Evolutionary conservation across 148 eudicot species (phyloP), one percentile per base, ranked within the genome.

Genomic region (Silene uniflora): DNA sequence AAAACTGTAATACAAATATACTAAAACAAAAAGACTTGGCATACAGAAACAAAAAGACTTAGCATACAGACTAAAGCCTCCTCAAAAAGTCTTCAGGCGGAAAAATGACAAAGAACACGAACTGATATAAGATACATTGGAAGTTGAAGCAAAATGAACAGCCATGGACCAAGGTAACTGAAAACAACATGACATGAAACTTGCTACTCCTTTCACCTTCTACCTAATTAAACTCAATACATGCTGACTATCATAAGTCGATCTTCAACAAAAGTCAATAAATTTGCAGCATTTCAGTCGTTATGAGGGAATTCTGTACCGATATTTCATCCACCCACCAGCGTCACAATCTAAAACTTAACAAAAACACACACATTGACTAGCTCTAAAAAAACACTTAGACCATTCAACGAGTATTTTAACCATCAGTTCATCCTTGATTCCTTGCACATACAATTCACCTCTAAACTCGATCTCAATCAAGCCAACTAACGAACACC

Each of bases 271-370:
- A 17, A 6, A 67, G 46, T 42, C 6, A 54, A 67, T 9, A 69
- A 69, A 29, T 16, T 69, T 69, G 59, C 73, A 47, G 59, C 58
- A 47, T 13, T 68, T 49, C 73, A 22, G n/a, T 27, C 60, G 22
- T 65, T 52, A 52, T 52, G 56, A 52, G 35, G 56, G 52, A 8
- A 10, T 23, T 23, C 21, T 10, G 46, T 29, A 18, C 5, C 5
- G 17, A 68, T n/a, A n/a, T 44, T 66, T 66, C 49, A 21, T 42
- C 55, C 71, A 68, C 56, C 9, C 16, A 8, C 55, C 17, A 52
- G 56, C 14, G 18, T 52, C 56, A 52, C 17, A 42, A 32, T 19
- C 52, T 32, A 39, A 67, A 39, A 67, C 24, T 13, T 16, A 12
- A 12, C 46, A 22, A 3, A 69, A 17, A 39, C 19, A 32, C 35